These are phyloP conservation scores for Laguncularia racemosa DNA, from an alignment of 345 rosid species.

Conservation along the genomic window DNA sequence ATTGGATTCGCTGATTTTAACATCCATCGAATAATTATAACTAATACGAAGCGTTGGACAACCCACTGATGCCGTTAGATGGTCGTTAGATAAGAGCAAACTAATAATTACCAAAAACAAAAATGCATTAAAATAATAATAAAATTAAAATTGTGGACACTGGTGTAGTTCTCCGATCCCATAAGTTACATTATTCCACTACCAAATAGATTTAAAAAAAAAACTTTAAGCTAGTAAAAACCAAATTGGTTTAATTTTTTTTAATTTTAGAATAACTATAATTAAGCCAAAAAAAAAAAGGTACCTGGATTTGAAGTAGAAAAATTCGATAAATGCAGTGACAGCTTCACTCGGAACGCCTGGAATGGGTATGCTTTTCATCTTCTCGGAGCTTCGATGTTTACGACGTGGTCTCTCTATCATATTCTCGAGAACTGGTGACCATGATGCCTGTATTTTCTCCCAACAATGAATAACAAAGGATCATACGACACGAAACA, in stretches of 20 bases:
- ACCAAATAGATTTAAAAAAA: too few species aligned
- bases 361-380: conserved; percentile 20
- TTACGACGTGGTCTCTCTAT: conserved; percentile 29
- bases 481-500: not conserved
- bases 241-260: not conserved
- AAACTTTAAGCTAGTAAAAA: too few species aligned
- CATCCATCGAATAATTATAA: too few species aligned
- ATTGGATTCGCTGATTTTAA: too few species aligned
- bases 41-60: too few species aligned
- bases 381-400: conserved; percentile 28
- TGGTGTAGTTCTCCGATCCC: too few species aligned
- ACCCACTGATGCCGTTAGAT: too few species aligned
- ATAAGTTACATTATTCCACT: too few species aligned
- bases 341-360: conserved; percentile 46
- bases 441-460: conserved; percentile 24
- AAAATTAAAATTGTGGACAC: too few species aligned
- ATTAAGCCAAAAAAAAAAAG: not conserved
- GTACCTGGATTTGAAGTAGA: conserved; percentile 30
- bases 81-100: too few species aligned
- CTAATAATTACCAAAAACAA: too few species aligned
- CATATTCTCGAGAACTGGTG: conserved; percentile 33
- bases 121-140: too few species aligned
- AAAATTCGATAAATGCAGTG: conserved; percentile 26
- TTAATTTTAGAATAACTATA: not conserved
- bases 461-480: not conserved